Evolutionary conservation across 495 filamentous ascomycete species (phyloP).

Genomic region (Aspergillus incahuasiensis): DNA sequence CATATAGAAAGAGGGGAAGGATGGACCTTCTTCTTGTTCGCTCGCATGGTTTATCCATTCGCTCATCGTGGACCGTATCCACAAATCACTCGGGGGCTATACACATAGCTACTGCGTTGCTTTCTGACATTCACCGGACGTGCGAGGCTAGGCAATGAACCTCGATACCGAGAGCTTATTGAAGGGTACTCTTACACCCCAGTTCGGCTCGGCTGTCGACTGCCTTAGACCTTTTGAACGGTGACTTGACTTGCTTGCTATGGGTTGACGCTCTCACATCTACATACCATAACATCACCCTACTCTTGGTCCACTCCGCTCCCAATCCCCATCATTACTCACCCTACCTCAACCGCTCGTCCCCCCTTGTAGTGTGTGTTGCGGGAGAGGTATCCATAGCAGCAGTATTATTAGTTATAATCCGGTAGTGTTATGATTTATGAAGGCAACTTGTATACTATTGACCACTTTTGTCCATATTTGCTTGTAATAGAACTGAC

Average conservation of each 20-base stretch:
- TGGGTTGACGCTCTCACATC: not conserved
- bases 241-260: slow-evolving; percentile 10
- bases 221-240: not conserved
- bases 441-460: slow-evolving; percentile 16
- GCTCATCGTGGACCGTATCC: slow-evolving; percentile 1
- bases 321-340: not conserved
- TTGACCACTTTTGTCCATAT: slow-evolving; percentile 9
- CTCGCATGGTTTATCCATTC: slow-evolving; percentile 7
- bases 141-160: not conserved
- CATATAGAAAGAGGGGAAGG: slow-evolving; percentile 33
- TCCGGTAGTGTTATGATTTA: slow-evolving; percentile 23
- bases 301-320: not conserved
- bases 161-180: not conserved
- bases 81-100: not conserved
- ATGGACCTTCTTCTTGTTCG: slow-evolving; percentile 13
- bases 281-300: not conserved
- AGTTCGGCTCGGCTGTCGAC: not conserved
- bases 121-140: not conserved
- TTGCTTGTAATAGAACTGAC: not conserved
- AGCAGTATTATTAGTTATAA: slow-evolving; percentile 21
- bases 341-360: not conserved
- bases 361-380: slow-evolving; percentile 8
- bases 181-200: not conserved
- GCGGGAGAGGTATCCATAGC: slow-evolving; percentile 7
- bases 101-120: not conserved